A percentile compares a stretch with the other conserved stretches of the same genome.
Conservation (phyloP, 805 yeast species). For the Suhomyces tanzawaensis region DNA sequence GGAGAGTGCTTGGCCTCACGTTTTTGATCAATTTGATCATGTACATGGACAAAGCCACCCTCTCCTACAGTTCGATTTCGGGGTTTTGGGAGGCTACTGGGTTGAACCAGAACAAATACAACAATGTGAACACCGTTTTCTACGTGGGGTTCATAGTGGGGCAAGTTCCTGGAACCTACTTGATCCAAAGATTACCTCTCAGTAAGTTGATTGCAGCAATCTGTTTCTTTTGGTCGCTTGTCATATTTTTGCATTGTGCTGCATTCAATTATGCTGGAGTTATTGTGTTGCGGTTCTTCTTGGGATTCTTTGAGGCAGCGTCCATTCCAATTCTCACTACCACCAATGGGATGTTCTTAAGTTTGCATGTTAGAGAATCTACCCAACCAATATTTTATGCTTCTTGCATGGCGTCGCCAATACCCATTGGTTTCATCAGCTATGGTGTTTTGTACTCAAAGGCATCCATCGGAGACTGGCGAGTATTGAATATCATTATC, state of each 20-base stretch:
- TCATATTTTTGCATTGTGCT: constrained; percentile 46
- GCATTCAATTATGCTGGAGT: constrained; percentile 47
- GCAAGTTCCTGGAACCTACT: constrained; percentile 41
- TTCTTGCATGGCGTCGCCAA: constrained; percentile 49
- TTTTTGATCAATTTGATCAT: constrained; percentile 37
- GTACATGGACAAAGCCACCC: constrained; percentile 52
- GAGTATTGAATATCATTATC: constrained; percentile 51
- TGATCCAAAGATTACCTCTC: constrained; percentile 45
- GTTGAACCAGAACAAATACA: constrained; percentile 41
- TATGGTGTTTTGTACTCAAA: constrained; percentile 34
- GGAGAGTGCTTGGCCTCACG: constrained; percentile 33
- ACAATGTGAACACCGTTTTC: constrained; percentile 50
- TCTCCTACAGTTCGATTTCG: constrained; percentile 47
- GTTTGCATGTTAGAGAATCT: constrained; percentile 44
- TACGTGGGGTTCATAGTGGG: constrained; percentile 52
- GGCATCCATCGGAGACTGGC: constrained; percentile 42
- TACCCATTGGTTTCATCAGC: constrained; percentile 52
- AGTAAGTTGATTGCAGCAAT: constrained; percentile 37
- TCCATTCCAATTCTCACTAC: constrained; percentile 35
- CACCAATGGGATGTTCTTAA: constrained; percentile 51
- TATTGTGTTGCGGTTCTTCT: constrained; percentile 45
- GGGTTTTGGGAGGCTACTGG: constrained; percentile 49
- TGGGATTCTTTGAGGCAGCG: constrained; percentile 41
- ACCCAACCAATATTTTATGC: constrained; percentile 54
- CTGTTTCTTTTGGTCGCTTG: constrained; percentile 43